Base-by-base conservation (phyloP, 495 filamentous ascomycete species). In the Podospora pseudocomata region DNA sequence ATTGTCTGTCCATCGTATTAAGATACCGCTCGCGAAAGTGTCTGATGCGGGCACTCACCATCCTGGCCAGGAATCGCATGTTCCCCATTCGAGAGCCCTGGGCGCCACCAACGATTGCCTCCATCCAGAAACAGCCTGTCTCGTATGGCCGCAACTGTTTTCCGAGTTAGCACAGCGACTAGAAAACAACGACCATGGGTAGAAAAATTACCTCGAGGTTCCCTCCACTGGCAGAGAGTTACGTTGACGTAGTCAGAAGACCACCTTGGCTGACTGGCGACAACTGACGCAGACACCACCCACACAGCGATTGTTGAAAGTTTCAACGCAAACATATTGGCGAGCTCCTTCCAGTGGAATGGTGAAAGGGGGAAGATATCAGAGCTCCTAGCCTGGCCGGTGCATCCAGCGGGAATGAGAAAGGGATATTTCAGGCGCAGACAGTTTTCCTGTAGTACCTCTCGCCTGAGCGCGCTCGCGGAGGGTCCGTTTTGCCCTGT, bases 121-220 rank as follows among this genome's bases (percentile, higher is more conserved):
- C 90, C 90, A 73, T 92, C 89, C 20, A 92, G 65, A 70, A 89
- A 92, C 28, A 92, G 77, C 2, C 83, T 89, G 71, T 92, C 88
- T 27, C 83, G 85, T 56, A 92, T 80, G 2, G 89, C 76, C 60
- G 85, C 85, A 68, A 83, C 90, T 89, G 18, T 7, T n/a, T 19
- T 61, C 4, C 3, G 1, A 23, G 72, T 81, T 63, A 81, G 72
- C 20, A 49, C 9, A 6, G 39, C 7, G 39, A 18, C 39, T 13
- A 49, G 13, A 49, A 13, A 11, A 3, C 9, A 11, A 18, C 5
- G 44, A 44, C 1, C 7, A 1, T 32, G 30, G 7, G 30, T 3
- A 27, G 70, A 4, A 68, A 4, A 68, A 77, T 80, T 59, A 84
- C 87, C 85, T 80, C 88, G 78, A 57, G 84, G 75, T 30, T 78